These are phyloP conservation scores for Scheffersomyces segobiensis DNA, from an alignment of 1,139 yeast genomes.

Conservation along the genomic window DNA sequence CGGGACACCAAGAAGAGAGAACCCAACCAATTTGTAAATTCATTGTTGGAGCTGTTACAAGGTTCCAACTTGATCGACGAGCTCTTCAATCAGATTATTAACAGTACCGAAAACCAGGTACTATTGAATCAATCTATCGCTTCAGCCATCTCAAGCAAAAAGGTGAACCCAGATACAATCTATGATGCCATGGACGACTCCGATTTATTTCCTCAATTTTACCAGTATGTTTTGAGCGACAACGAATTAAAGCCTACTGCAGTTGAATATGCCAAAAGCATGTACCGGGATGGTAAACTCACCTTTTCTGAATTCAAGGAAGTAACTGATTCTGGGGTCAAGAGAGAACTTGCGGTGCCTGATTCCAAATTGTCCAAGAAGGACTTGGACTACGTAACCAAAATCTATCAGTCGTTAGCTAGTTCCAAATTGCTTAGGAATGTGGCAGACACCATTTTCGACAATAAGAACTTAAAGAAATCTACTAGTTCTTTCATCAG, in stretches of 20 bases:
- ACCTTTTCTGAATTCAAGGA: conserved; percentile 4
- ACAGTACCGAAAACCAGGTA: conserved; percentile 13
- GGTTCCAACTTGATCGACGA: conserved; percentile 16
- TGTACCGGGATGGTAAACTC: conserved; percentile 15
- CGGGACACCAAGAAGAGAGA: conserved; percentile 9
- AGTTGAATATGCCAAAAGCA: conserved; percentile 18
- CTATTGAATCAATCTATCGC: conserved; percentile 14
- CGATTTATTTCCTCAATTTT: conserved; percentile 20
- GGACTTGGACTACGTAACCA: conserved; percentile 20
- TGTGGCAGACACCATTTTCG: conserved; percentile 21
- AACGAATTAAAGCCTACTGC: conserved; percentile 20
- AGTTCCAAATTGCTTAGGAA: conserved; percentile 24
- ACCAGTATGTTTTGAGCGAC: conserved; percentile 23
- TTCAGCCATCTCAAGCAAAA: conserved; percentile 16
- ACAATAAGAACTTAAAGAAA: conserved; percentile 19
- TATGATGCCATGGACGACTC: conserved; percentile 16
- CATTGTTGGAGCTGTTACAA: conserved; percentile 14
- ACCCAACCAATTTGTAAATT: conserved; percentile 13
- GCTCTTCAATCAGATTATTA: conserved; percentile 17
- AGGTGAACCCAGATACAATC: conserved; percentile 19
- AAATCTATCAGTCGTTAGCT: conserved; percentile 22
- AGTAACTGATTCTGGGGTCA: not conserved
- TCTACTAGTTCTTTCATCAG: conserved; percentile 16
- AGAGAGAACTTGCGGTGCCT: conserved; percentile 1
- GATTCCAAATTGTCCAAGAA: conserved; percentile 15